Base-by-base conservation (phyloP, 1,284 basidiomycete species). In the Microbotryomycetes sp. region DNA sequence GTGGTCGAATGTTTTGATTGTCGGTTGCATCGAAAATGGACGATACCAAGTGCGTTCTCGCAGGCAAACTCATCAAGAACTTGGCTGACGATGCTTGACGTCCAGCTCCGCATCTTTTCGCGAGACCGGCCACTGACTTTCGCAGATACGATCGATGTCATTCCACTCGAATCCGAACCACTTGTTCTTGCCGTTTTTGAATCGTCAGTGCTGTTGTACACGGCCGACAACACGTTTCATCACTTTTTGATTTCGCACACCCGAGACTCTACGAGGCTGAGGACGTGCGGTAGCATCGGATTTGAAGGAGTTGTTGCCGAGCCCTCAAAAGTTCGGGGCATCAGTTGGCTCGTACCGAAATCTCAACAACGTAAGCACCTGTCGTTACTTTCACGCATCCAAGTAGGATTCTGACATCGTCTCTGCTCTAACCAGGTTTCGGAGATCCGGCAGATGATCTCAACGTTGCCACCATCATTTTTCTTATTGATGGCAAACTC, bases 271-370 rank as follows among this genome's bases (percentile, higher is more conserved):
- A 58, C 63, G 1, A 86, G 86, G 69, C 79, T 98, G 32, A 87
- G 91, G 71, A 76, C 92, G 4, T 97, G 94, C 74, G 94, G 94
- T 15, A 96, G 88, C 71, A 98, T 98, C 72, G 88, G 87, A 16
- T 97, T 99, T 72, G 84, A 84, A 59, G 96, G 94, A 0, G 88
- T 98, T 51, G 88, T 98, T 50, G 83, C 85, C 23, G 84, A 86
- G 15, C 93, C 96, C 1, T 83, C 81, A 28, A 83, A 89, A 9
- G 94, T 98, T 1, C 80, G 93, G 66, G 90, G 89, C 56, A 78
- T 98, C 73, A 96, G 92, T 75, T 99, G 96, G 96, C 87, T 98
- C 83, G 88, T 98, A 53, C 94, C 96, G 0, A 82, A 82, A 62
- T 85, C 87, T 9, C 93, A 98, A 74, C 97, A 94, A 77, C 86